Percentiles rank a stretch among this genome's conserved stretches.
phyloP scores from a whole-genome alignment of 2,329 filamentous ascomycete genomes.

The Fusarium beomiforme region DNA sequence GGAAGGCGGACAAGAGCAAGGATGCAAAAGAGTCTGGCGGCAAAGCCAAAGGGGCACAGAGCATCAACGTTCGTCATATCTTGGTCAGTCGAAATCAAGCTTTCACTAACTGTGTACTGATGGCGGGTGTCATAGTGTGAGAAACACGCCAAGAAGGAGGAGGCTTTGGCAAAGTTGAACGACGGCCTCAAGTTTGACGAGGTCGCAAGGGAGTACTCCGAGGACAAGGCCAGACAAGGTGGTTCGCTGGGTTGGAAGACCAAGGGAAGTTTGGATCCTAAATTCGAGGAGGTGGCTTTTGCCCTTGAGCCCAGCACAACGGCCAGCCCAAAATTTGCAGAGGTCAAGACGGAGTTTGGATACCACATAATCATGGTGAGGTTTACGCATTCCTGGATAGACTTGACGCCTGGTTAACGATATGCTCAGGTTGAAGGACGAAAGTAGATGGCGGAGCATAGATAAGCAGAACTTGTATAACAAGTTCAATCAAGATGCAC shows the following conservation, averaged over 20 bases:
- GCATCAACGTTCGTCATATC: slow-evolving; percentile 80
- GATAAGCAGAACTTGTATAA: not conserved
- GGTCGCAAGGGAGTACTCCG: slow-evolving; percentile 76
- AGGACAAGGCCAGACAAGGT: slow-evolving; percentile 79
- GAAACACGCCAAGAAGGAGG: slow-evolving; percentile 81
- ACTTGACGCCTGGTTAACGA: slow-evolving; percentile 1
- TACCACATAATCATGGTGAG: slow-evolving; percentile 84
- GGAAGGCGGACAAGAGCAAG: slow-evolving; percentile 34
- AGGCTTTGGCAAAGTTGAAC: slow-evolving; percentile 74
- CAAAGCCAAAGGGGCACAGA: slow-evolving; percentile 66
- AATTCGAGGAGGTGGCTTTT: slow-evolving; percentile 79
- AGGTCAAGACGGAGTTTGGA: slow-evolving; percentile 79
- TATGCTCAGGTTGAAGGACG: slow-evolving; percentile 52
- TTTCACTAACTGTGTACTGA: slow-evolving; percentile 9
- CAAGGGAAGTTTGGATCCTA: slow-evolving; percentile 71
- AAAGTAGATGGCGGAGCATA: slow-evolving; percentile 44
- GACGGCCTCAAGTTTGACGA: slow-evolving; percentile 78
- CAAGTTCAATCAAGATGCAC: not conserved
- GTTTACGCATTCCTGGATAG: not conserved
- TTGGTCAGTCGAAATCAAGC: slow-evolving; percentile 53
- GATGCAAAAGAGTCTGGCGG: slow-evolving; percentile 48
- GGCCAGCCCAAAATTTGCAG: slow-evolving; percentile 70
- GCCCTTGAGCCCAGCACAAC: slow-evolving; percentile 73
- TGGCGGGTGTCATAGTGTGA: slow-evolving; percentile 62
- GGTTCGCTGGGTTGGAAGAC: slow-evolving; percentile 79